Evolutionary conservation across 129 eudicot species (phyloP), one percentile per base, ranked within the genome.

Genomic region (Ambrosia trifida): DNA sequence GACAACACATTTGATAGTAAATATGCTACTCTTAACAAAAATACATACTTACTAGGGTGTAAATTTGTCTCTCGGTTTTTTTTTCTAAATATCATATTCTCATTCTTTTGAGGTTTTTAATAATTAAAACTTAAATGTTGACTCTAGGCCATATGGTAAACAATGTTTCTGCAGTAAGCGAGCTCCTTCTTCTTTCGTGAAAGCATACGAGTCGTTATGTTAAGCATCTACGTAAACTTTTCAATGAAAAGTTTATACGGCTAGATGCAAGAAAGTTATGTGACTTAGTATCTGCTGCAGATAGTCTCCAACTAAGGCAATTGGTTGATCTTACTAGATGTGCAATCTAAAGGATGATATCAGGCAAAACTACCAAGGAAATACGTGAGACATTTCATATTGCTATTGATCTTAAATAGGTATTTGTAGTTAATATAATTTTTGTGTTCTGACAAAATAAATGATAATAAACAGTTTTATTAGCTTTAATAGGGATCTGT

Each of bases 341-440:
- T 79, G 89, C 97, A 66, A 89, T 92, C 75, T 96, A 96, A 62
- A 80, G 96, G 73, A 88, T 89, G 78, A 89, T 92, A 73, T 93
- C 89, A 83, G 98, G 98, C 45, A 92, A 89, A 79, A 79, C 91
- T 77, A 88, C 98, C 3, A 96, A 92, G 79, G 96, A 89, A 67
- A 89, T 92, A 71, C 95, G 98, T 2, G 91, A 89, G 63, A 92
- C 91, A 32, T 92, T 92, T 73, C 86, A 89, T 85, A 79, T 92
- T 38, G 91, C 88, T 60, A 95, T 89, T 83, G 98, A 92, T 78
- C 95, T 92, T 50, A 92, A 95, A 18, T 96, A 92, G 98, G 98
- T 69, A 43, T 31, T 8, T 60, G 8, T 56, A 18, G 17, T 16
- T 5, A 10, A 41, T 60, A 30, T 68, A 20, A n/a, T 52, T 38